These are phyloP conservation scores for Rhododendron mucronatum DNA, from an alignment of 148 eudicot genomes.

Conservation along the genomic window DNA sequence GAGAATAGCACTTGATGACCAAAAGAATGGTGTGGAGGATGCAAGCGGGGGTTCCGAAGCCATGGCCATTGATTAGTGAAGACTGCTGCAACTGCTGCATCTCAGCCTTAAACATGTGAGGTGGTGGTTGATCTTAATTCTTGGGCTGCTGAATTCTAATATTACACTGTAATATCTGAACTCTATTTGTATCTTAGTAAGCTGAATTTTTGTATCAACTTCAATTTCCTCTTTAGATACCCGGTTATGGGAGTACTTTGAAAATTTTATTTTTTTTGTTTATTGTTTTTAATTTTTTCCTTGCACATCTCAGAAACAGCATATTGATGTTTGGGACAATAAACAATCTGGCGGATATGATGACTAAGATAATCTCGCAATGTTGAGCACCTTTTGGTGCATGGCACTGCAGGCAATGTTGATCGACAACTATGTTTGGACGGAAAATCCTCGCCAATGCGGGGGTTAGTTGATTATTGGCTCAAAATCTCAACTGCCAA, in stretches of 20 bases:
- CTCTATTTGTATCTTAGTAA: background rate
- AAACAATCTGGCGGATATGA: no score
- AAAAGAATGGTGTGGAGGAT: constrained; percentile 54
- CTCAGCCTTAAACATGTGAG: background rate
- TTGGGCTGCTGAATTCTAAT: background rate
- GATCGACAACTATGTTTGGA: no score
- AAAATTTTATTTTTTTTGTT: no score
- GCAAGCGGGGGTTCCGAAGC: constrained; percentile 51
- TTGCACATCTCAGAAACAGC: background rate
- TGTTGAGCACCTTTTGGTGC: background rate
- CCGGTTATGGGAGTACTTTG: background rate
- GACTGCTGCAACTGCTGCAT: background rate
- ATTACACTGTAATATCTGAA: background rate
- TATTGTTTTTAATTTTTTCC: background rate
- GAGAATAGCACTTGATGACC: constrained; percentile 54
- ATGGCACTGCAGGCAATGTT: background rate
- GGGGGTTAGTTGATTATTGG: background rate
- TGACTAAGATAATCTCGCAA: background rate
- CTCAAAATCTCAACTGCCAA: background rate
- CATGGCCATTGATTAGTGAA: constrained; percentile 61
- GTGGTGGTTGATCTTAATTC: background rate
- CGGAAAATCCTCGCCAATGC: background rate
- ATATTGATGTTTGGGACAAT: no score
- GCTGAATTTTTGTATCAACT: background rate
- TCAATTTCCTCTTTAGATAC: background rate